A percentile compares a stretch with the other conserved stretches of the same genome.
Conservation (phyloP, 139 green algal genomes). For the Coccomyxa sp. region DNA sequence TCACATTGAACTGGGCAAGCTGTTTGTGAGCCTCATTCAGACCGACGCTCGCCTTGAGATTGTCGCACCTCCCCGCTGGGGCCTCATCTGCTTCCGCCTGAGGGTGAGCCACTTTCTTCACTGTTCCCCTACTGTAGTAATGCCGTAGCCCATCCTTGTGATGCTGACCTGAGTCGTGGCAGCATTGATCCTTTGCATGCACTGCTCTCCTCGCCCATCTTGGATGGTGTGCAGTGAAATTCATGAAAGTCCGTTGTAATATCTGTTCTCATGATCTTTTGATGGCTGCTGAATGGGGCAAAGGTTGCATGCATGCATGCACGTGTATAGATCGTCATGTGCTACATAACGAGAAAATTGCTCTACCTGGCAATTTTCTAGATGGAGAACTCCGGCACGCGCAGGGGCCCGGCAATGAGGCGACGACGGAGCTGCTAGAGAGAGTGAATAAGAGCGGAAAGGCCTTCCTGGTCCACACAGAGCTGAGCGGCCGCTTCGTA, state of each 20-base stretch:
- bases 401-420: constrained; percentile 8
- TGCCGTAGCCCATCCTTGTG: background rate
- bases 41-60: constrained; percentile 53
- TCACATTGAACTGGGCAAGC: constrained; percentile 48
- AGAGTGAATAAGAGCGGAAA: constrained; percentile 49
- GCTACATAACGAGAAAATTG: no score
- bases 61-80: constrained; percentile 46
- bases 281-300: no score
- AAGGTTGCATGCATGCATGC: no score
- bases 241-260: background rate
- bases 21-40: constrained; percentile 36
- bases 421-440: constrained; percentile 48
- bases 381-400: background rate
- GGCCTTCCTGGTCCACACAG: constrained; percentile 57
- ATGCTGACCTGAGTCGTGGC: background rate
- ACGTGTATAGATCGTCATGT: no score
- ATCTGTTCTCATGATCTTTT: background rate
- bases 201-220: background rate
- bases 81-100: constrained; percentile 62
- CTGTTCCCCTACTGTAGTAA: background rate
- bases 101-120: constrained; percentile 10
- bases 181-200: background rate
- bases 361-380: background rate
- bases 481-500: constrained; percentile 46
- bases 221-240: background rate